These are phyloP conservation scores for Crotalaria pallida DNA, from an alignment of 306 rosid genomes.

Conservation along the genomic window DNA sequence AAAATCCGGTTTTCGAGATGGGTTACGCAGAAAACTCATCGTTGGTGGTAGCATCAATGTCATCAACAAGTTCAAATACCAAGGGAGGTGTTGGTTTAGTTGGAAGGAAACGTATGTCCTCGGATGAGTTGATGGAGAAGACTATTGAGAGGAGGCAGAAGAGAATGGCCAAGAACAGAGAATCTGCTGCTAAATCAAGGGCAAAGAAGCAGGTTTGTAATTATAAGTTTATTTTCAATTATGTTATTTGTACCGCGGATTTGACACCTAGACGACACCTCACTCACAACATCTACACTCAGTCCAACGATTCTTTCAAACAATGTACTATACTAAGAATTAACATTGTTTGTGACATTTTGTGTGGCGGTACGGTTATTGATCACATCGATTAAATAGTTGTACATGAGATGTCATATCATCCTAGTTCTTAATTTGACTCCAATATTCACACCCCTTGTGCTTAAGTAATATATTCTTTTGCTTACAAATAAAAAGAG, in stretches of 20 bases:
- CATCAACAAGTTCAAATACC: slow-evolving; percentile 34
- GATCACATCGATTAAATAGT: no score
- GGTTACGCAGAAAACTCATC: slow-evolving; percentile 36
- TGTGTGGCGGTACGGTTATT: no score
- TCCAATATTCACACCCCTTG: no score
- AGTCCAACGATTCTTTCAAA: no score
- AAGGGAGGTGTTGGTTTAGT: background rate
- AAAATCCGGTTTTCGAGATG: slow-evolving; percentile 23
- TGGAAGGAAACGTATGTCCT: slow-evolving; percentile 23
- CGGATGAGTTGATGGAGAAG: slow-evolving; percentile 38
- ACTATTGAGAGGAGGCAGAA: slow-evolving; percentile 45
- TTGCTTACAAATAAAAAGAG: no score
- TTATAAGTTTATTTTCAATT: background rate
- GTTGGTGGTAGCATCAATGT: background rate
- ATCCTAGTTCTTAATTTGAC: no score
- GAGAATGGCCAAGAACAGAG: slow-evolving; percentile 66
- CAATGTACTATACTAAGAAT: no score
- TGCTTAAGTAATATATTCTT: no score
- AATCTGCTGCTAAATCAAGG: slow-evolving; percentile 71
- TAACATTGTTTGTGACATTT: no score
- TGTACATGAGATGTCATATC: no score
- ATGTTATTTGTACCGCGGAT: background rate
- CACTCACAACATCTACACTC: background rate
- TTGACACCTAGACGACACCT: background rate
- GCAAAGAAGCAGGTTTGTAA: slow-evolving; percentile 63